phyloP scores from a whole-genome alignment of 495 filamentous ascomycete genomes.

The Penicillium salamii region DNA sequence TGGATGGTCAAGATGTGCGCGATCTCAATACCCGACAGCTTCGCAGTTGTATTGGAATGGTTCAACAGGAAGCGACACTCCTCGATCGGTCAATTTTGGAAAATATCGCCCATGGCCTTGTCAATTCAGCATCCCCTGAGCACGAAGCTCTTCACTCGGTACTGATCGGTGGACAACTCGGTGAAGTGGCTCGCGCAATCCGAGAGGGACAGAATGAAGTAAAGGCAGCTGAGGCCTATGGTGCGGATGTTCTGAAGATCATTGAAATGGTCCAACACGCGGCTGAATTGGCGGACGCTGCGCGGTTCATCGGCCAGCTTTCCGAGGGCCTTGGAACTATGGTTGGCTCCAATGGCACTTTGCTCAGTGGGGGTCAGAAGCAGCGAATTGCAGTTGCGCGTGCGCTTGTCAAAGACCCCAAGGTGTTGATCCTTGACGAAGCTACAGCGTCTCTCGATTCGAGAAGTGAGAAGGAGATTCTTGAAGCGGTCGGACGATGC shows the following conservation, averaged over 20 bases:
- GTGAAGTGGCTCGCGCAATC: constrained; percentile 29
- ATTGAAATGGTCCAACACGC: constrained; percentile 35
- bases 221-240: constrained; percentile 26
- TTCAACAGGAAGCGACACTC: constrained; percentile 66
- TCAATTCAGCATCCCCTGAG: constrained; percentile 50
- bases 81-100: constrained; percentile 64
- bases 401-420: constrained; percentile 67
- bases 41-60: constrained; percentile 56
- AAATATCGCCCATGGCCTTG: constrained; percentile 64
- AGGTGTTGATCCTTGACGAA: constrained; percentile 76
- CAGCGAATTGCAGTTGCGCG: constrained; percentile 64
- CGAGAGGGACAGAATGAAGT: constrained; percentile 34
- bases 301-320: constrained; percentile 38
- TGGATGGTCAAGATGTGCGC: constrained; percentile 53
- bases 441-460: constrained; percentile 60
- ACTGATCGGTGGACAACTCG: constrained; percentile 28
- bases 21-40: constrained; percentile 56
- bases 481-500: constrained; percentile 37
- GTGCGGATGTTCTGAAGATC: constrained; percentile 34
- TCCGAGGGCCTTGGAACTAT: constrained; percentile 46
- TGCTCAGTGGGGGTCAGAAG: constrained; percentile 57
- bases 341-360: constrained; percentile 49
- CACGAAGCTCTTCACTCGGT: constrained; percentile 38
- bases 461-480: constrained; percentile 44
- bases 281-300: constrained; percentile 33